Conservation (phyloP, 139 green algal species). For the Spirogloea muscicola region DNA sequence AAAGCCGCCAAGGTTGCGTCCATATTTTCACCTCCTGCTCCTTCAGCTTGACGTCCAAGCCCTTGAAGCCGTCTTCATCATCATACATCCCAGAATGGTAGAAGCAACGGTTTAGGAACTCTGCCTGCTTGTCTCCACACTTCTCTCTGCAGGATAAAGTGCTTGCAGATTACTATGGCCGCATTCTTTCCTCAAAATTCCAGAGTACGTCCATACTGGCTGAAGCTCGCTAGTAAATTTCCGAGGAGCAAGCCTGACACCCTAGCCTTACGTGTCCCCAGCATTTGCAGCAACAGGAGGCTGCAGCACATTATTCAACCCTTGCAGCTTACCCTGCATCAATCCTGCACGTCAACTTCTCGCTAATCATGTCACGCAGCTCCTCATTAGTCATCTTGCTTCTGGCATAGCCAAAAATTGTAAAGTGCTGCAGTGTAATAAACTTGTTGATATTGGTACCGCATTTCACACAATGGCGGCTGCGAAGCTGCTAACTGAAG, state of each 20-base stretch:
- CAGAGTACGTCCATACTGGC: no score
- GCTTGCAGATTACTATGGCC: no score
- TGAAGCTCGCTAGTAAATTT: no score
- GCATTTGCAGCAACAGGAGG: no score
- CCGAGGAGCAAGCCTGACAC: no score
- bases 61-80: constrained; percentile 62
- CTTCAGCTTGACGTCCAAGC: constrained; percentile 64
- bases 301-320: no score
- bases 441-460: no score
- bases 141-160: constrained; percentile 47
- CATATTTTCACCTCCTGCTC: constrained; percentile 67
- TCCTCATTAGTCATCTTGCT: constrained; percentile 83
- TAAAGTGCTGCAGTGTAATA: constrained; percentile 86
- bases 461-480: no score
- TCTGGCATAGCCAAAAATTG: constrained; percentile 87
- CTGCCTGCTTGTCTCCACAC: constrained; percentile 48
- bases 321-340: constrained; percentile 39
- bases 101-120: constrained; percentile 83
- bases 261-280: no score
- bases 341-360: constrained; percentile 77
- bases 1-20: no score
- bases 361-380: constrained; percentile 75
- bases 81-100: constrained; percentile 83
- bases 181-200: no score
- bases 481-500: no score